Conservation (phyloP, 176 grass and related monocot species). For the Cocos nucifera region DNA sequence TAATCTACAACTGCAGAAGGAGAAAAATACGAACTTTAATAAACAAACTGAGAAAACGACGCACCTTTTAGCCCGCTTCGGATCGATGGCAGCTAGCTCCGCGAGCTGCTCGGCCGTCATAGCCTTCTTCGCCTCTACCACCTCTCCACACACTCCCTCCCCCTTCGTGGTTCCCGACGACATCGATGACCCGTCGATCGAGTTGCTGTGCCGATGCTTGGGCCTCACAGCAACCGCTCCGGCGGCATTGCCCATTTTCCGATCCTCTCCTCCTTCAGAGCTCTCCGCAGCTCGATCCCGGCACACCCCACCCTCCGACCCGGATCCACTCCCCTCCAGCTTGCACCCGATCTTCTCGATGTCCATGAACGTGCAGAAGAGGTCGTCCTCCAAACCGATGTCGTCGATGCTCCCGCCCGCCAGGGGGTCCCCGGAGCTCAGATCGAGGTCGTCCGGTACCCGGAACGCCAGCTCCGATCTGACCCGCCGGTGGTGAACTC, state of each 20-base stretch:
- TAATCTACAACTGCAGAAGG: too few relatives aligned
- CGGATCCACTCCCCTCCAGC: constrained; percentile 36
- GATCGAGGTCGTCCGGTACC: constrained; percentile 67
- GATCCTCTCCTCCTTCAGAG: constrained; percentile 23
- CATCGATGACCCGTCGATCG: constrained; percentile 73
- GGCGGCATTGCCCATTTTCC: constrained; percentile 9
- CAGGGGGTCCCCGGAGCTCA: constrained; percentile 30
- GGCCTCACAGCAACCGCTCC: constrained; percentile 25
- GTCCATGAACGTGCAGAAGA: constrained; percentile 98
- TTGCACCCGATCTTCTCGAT: constrained; percentile 80
- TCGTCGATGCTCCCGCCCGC: constrained; percentile 49
- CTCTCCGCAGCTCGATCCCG: constrained; percentile 57
- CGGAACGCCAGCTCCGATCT: constrained; percentile 96
- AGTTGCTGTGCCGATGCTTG: constrained; percentile 94
- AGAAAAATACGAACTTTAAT: too few relatives aligned
- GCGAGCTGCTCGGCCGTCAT: constrained; percentile 76
- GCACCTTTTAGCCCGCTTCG: constrained; percentile 92
- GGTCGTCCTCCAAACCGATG: constrained; percentile 93
- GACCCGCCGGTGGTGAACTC: constrained; percentile 74
- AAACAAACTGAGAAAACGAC: neutral
- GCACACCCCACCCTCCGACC: constrained; percentile 22
- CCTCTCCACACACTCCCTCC: constrained; percentile 51
- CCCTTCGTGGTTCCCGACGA: constrained; percentile 20
- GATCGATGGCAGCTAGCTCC: constrained; percentile 80
- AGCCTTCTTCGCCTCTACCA: constrained; percentile 93